Evolutionary conservation across 148 eudicot species (phyloP), one percentile per base, ranked within the genome.

Genomic region (Vaccinium darrowii): DNA sequence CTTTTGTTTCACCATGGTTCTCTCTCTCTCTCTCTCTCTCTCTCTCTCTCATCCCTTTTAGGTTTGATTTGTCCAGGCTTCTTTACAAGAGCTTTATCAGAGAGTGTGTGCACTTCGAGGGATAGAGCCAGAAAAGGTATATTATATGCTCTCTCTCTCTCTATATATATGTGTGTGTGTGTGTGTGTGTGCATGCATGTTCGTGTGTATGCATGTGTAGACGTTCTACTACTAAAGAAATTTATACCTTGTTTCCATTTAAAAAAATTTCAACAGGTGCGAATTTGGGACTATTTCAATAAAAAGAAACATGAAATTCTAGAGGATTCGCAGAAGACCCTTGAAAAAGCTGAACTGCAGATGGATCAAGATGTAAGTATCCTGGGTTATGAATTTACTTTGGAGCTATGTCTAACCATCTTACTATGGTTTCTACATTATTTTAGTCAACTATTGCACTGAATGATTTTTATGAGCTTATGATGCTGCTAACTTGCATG

Each of bases 361-460:
- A 95, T 95, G 98, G 98, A 95, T 85, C 99, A 97, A 90, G 90
- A 92, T 91, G 99, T 95, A 86, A 92, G 99, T 90, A 51, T 36
- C 81, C 30, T 51, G 71, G 53, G 71, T 54, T 49, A 76, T 39
- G 36, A 25, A 36, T 84, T 23, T 49, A 1, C 84, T 52, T 8
- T 39, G 10, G 30, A 36, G 54, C 52, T 21, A 19, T 30, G 57
- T n/a, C 43, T 62, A 11, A 27, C 74, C 73, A 15, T 81, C 71
- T n/a, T 63, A 23, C 18, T 16, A 25, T 65, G 1, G 47, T 25
- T 67, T 50, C 74, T 12, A 12, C 1, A 33, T 33, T 25, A 49
- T 33, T 57, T 30, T 71, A 9, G 67, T 52, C 27, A 52, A 71
- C 1, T 27, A 18, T 69, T 51, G 25, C 18, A 15, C 58, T 69